Evolutionary conservation across 2,329 filamentous ascomycete species (phyloP), one percentile per base, ranked within the genome.

Genomic region (Gaeumannomyces sp.): DNA sequence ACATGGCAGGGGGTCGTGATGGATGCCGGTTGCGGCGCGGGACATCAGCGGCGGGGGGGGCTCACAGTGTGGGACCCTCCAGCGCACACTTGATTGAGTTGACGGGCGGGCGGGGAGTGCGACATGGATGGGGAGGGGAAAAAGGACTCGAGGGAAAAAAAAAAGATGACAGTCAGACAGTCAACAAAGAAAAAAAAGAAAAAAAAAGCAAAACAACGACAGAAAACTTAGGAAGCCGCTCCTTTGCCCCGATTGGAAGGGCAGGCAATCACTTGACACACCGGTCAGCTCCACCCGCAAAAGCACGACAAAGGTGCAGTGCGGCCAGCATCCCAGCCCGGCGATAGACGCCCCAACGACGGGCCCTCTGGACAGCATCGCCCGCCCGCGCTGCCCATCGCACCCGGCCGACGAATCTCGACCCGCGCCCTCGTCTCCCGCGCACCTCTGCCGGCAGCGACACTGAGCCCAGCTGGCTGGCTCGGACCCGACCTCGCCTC

Each of bases 111-210:
- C 8, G 33, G 33, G n/a, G n/a, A n/a, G n/a, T n/a, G n/a, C n/a
- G n/a, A n/a, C 19, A 14, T 6, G 19, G 45, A 53, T 6, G n/a
- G 22, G 45, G 8, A 19, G 45, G 45, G 45, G 22, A 22, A 25
- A 53, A 25, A 8, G 7, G 22, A 53, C 6, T 8, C 19, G 22
- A 53, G 13, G n/a, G n/a, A 38, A 16, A 38, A 16, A 16, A n/a
- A 50, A n/a, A 50, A 50, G n/a, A 50, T 22, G 16, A 50, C 38
- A 22, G 19, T 22, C 7, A 16, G n/a, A n/a, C 33, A 35, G 13
- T 35, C 33, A 35, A 35, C 33, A 14, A 38, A 62, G 28, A 61
- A 50, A 58, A 65, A 38, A 25, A 64, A 63, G 29, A 53, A 29
- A 53, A 50, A 61, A 38, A 4, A 45, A 45, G 19, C 22, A 50